Evolutionary conservation across 345 rosid genomes (phyloP).

Genomic region (Populus ilicifolia): DNA sequence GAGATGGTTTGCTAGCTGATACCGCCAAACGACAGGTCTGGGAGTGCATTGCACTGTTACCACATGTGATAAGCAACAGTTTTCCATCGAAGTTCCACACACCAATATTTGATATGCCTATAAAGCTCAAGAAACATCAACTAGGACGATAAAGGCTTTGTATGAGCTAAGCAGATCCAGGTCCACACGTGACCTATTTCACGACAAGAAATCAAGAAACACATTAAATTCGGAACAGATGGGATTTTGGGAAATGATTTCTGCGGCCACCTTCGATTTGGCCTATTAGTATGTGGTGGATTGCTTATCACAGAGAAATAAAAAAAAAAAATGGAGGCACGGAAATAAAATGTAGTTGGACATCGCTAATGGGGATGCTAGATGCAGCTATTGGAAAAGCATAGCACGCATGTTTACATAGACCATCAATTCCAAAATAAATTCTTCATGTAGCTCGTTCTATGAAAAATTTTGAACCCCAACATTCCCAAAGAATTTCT

Average conservation of each 20-base stretch:
- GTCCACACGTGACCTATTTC: background rate
- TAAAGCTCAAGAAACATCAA: background rate
- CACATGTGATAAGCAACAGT: background rate
- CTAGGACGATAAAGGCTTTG: background rate
- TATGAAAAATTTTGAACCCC: background rate
- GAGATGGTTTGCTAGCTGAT: background rate
- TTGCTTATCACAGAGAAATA: background rate
- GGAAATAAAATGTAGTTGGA: background rate
- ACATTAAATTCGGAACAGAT: too few species aligned
- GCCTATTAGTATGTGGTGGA: background rate
- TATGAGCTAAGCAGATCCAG: background rate
- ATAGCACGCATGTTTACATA: background rate
- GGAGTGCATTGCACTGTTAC: background rate
- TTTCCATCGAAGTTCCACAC: background rate
- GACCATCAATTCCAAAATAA: background rate
- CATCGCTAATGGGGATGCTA: background rate
- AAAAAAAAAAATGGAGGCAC: background rate
- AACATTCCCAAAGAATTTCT: slow-evolving; percentile 4
- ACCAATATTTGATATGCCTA: background rate
- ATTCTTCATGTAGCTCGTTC: background rate
- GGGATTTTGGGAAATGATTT: background rate
- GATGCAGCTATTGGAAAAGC: background rate
- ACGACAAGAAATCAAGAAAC: background rate
- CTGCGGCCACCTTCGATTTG: background rate
- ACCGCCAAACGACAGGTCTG: too few species aligned